Base-by-base conservation (phyloP, 352 stramenopile genomes). In the Globisporangium echinulatum region DNA sequence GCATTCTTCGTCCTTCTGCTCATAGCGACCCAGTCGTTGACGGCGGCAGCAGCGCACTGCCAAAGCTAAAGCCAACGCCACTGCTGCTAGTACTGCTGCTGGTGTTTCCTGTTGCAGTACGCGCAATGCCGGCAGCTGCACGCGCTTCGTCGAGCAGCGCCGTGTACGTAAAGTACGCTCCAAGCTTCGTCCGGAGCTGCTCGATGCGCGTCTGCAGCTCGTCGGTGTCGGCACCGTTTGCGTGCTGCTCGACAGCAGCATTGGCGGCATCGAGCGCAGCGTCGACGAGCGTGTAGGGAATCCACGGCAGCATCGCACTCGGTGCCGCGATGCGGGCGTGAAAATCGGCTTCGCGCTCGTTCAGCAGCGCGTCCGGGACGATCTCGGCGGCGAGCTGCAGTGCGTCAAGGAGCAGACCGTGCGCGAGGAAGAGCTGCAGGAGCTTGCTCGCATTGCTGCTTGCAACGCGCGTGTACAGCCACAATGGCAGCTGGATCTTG, bases 251-350 rank as follows among this genome's bases (percentile, higher is more conserved):
- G 64, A 88, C 43, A 43, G 73, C 72, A 7, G 69, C 70, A 17
- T 74, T 55, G 11, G 63, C 70, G 13, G 77, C 69, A 54, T 89
- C 76, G 17, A 92, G 60, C 51, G 90, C 59, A 9, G 58, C 66
- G 52, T 92, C 82, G 17, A 92, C 70, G 2, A 90, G 62, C 46
- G 77, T 87, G 67, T 86, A 90, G 3, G 82, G 80, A 37, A 92
- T 73, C 76, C 76, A 92, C 10, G 79, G 74, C 8, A 87, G 58
- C n/a, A 67, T 61, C 0, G 59, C 61, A 25, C 47, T 54, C 13
- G 66, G 19, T 5, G 58, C 55, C 37, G 58, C 73, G 19, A 69
- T 72, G 14, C 72, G 68, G 52, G 79, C 68, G 33, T 72, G 68
- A 61, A 85, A 80, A 3, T 51, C 62, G 1, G 37, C 48, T 47